Percentiles rank a stretch among this genome's conserved stretches.
Conservation (phyloP, 192 early-diverging fungal species). For the Coemansia sp. region DNA sequence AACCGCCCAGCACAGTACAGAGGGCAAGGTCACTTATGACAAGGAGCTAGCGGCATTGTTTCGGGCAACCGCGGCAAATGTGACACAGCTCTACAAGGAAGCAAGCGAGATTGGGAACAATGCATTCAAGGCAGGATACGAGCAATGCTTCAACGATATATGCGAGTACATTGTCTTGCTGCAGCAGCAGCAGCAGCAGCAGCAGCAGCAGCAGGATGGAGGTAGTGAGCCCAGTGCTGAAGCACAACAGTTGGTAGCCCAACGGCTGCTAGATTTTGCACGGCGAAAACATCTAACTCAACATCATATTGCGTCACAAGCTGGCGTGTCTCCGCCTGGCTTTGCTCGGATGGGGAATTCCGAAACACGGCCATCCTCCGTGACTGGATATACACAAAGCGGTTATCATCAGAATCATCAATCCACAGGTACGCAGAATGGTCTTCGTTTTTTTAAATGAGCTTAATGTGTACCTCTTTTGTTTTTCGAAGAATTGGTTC, state of each 20-base stretch:
- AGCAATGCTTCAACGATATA: constrained; percentile 51
- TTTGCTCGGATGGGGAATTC: constrained; percentile 2
- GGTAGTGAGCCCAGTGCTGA: background rate
- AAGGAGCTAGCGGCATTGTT: constrained; percentile 45
- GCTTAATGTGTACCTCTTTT: background rate
- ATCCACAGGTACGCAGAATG: constrained; percentile 12
- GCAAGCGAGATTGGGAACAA: constrained; percentile 47
- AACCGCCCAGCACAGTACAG: constrained; percentile 13
- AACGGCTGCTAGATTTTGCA: constrained; percentile 48
- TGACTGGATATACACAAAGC: constrained; percentile 3
- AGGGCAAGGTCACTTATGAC: constrained; percentile 34
- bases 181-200: background rate
- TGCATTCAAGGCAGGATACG: constrained; percentile 50
- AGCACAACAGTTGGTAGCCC: constrained; percentile 18
- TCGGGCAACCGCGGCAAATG: constrained; percentile 50
- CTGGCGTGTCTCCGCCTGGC: background rate
- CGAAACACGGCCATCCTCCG: constrained; percentile 1
- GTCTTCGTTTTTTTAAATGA: constrained; percentile 7
- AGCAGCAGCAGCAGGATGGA: background rate
- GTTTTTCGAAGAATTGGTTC: background rate
- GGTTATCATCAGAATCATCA: constrained; percentile 8
- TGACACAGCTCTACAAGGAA: constrained; percentile 52
- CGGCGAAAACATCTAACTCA: constrained; percentile 32
- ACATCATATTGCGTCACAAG: constrained; percentile 10
- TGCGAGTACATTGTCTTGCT: constrained; percentile 30